Conservation (phyloP, 2,329 filamentous ascomycete species). For the Fusarium nematophilum region DNA sequence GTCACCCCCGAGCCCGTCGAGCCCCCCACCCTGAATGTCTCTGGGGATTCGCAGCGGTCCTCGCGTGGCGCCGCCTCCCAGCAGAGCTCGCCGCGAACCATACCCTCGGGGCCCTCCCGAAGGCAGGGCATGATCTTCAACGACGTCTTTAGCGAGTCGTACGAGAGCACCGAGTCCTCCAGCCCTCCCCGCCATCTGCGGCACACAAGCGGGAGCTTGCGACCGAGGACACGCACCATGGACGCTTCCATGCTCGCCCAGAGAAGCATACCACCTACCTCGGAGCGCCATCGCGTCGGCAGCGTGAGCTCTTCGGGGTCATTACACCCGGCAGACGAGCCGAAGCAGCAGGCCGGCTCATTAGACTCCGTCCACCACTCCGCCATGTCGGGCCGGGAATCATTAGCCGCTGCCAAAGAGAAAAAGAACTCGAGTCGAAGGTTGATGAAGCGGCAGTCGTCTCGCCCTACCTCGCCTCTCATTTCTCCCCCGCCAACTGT, state of each 20-base stretch:
- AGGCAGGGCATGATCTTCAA: constrained; percentile 72
- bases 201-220: constrained; percentile 51
- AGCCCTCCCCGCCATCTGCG: constrained; percentile 52
- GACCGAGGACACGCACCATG: constrained; percentile 69
- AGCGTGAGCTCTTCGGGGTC: constrained; percentile 75
- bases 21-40: constrained; percentile 37
- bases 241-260: constrained; percentile 65
- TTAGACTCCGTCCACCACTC: constrained; percentile 58
- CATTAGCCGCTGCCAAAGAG: constrained; percentile 48
- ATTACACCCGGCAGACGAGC: constrained; percentile 63
- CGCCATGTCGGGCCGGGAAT: constrained; percentile 49
- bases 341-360: constrained; percentile 52
- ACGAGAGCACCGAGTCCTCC: constrained; percentile 59
- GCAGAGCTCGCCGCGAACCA: constrained; percentile 49
- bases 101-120: constrained; percentile 53
- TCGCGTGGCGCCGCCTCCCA: constrained; percentile 44
- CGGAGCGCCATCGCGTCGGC: constrained; percentile 73
- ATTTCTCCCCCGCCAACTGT: constrained; percentile 66
- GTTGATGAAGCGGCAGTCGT: constrained; percentile 65
- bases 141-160: constrained; percentile 63
- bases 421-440: constrained; percentile 63
- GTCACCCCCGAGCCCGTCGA: constrained; percentile 72
- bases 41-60: constrained; percentile 38
- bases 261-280: constrained; percentile 49
- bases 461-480: constrained; percentile 69